Evolutionary conservation across 768 basidiomycete species (phyloP), one percentile per base, ranked within the genome.

Genomic region (Termitomyces sp.): DNA sequence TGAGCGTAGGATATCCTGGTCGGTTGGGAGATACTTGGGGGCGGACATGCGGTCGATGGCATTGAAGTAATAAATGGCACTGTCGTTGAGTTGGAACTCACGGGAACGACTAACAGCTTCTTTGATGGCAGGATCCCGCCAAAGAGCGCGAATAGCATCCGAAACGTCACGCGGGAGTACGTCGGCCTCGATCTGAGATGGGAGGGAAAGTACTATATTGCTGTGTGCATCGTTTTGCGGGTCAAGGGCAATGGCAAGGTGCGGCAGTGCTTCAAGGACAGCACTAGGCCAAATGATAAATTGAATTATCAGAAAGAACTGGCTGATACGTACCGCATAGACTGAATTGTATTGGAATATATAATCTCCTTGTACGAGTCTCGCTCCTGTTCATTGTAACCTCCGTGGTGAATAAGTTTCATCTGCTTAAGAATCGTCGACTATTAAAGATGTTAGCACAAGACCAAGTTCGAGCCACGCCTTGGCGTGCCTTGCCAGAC

Each of bases 81-180:
- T 90, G 73, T 99, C 96, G 73, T 98, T 98, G 55, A 99, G 81
- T 74, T 99, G 95, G 79, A 96, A 94, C 75, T 98, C 96, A 53
- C 93, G 84, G 16, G 88, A 85, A 55, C 94, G 82, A 51, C 81
- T 77, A 34, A 94, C 93, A 29, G 94, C 92, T 61, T 89, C 86
- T 63, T 81, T 82, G 48, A 98, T 86, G 45, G 87, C 90, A 3
- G 81, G 74, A 63, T 92, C 89, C 1, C 72, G 72, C 95, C 95
- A 97, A 28, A 98, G 81, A 2, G 82, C 82, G 1, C 82, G 81
- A 57, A 97, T 76, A 42, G 94, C 87, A 57, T 94, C 90, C 2
- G 80, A 79, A 31, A 98, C 82, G 62, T 90, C 87, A 22, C 79
- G 74, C 0, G 90, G 86, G 59, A 94, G 80, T 54, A 79, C 70